Conservation (phyloP, 2,329 filamentous ascomycete genomes). For the Hysterium pulicare region DNA sequence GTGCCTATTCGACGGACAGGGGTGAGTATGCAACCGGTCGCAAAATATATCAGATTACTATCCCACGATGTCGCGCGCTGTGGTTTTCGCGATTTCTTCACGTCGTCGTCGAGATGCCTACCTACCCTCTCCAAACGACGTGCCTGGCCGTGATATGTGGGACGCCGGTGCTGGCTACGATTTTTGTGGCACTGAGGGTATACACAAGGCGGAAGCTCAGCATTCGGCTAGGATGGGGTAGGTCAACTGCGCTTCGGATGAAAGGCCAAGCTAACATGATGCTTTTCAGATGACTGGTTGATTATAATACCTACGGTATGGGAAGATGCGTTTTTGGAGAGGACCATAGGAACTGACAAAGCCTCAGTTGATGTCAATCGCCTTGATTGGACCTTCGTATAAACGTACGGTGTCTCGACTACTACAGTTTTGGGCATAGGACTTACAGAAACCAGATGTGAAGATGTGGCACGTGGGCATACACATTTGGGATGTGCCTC, state of each 20-base stretch:
- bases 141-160: constrained; percentile 36
- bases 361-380: constrained; percentile 27
- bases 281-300: constrained; percentile 35
- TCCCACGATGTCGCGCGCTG: background rate
- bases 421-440: constrained; percentile 1
- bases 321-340: background rate
- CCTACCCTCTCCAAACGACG: constrained; percentile 36
- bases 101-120: constrained; percentile 21
- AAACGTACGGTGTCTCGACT: constrained; percentile 22
- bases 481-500: constrained; percentile 35
- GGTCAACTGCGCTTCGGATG: constrained; percentile 10
- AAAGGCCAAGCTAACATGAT: constrained; percentile 14
- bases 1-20: background rate
- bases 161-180: constrained; percentile 28
- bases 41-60: background rate
- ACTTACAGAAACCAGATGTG: constrained; percentile 22
- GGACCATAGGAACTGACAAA: background rate
- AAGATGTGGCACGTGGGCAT: constrained; percentile 39
- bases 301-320: constrained; percentile 31
- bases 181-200: constrained; percentile 35
- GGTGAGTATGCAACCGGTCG: background rate
- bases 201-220: constrained; percentile 38
- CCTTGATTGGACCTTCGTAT: constrained; percentile 35
- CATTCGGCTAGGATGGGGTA: constrained; percentile 35
- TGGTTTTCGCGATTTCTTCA: background rate